Evolutionary conservation across 208 protist genomes (phyloP), one percentile per base, ranked within the genome.

Genomic region (Balamuthia mandrillaris): DNA sequence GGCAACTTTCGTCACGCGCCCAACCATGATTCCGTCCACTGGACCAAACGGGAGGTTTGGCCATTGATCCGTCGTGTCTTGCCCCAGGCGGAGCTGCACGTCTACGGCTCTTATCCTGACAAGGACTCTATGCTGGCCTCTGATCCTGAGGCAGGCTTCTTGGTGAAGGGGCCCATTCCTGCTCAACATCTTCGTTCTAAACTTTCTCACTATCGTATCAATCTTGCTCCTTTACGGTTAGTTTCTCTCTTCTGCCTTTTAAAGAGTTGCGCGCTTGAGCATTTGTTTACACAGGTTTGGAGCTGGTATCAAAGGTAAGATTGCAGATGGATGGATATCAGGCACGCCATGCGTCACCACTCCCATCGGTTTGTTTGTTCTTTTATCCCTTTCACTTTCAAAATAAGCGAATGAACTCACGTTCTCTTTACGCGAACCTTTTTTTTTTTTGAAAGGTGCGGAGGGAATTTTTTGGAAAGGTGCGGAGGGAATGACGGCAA

Each of bases 61-160:
- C 72, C 72, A 7, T 49, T 0, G 24, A 81, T 81, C 29, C 18
- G 72, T 16, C 31, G 47, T 0, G 16, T 18, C 4, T 35, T 81
- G 47, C 72, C 72, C 29, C 27, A 81, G 1, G 72, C 72, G 31
- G 60, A 42, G n/a, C 33, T 81, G 2, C 72, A 81, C 29, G 72
- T 81, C 1, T 81, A 81, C n/a, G 72, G 72, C n/a, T 42, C 72
- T 1, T 81, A 81, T 18, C 72, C 72, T 18, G 72, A 81, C 51
- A 81, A 81, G 51, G 72, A 29, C 31, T 81, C 72, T 10, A 49
- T 81, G 1, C 47, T 81, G 1, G 47, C 60, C 21, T 63, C 49
- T 27, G 54, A 42, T 3, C 5, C 44, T 24, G 72, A 81, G 3
- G 39, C 54, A 33, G 72, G 72, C 2, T 74, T 74, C 24, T 21